These are phyloP conservation scores for Myochromella boudieri DNA, from an alignment of 768 basidiomycete species.

Conservation along the genomic window DNA sequence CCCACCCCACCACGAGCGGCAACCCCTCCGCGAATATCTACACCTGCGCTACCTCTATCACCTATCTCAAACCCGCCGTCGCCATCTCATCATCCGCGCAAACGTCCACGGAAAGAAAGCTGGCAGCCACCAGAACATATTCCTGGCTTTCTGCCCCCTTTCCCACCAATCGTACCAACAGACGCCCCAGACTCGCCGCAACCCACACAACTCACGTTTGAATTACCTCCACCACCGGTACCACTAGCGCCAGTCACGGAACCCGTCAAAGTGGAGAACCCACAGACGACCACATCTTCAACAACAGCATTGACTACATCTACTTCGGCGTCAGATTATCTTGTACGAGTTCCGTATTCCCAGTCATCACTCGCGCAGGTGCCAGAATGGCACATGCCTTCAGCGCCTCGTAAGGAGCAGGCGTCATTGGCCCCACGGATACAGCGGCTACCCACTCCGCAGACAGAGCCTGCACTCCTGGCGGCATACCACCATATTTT, in stretches of 20 bases:
- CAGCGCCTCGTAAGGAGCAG: slow-evolving; percentile 25
- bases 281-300: slow-evolving; percentile 41
- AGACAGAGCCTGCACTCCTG: slow-evolving; percentile 63
- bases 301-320: slow-evolving; percentile 43
- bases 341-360: slow-evolving; percentile 70
- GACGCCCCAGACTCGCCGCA: slow-evolving; percentile 9
- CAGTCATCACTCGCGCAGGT: slow-evolving; percentile 67
- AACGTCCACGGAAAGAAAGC: slow-evolving; percentile 52
- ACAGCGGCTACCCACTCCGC: slow-evolving; percentile 45
- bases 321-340: slow-evolving; percentile 63
- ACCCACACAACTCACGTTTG: slow-evolving; percentile 26
- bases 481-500: slow-evolving; percentile 77
- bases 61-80: slow-evolving; percentile 60
- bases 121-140: slow-evolving; percentile 68
- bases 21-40: slow-evolving; percentile 23
- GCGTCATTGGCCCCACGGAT: slow-evolving; percentile 17
- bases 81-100: slow-evolving; percentile 39
- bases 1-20: slow-evolving; percentile 4
- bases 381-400: slow-evolving; percentile 71
- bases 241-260: slow-evolving; percentile 27
- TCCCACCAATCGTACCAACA: slow-evolving; percentile 43
- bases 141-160: slow-evolving; percentile 68
- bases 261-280: slow-evolving; percentile 34
- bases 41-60: slow-evolving; percentile 50
- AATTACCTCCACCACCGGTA: slow-evolving; percentile 22